Percentiles rank a stretch among this genome's conserved stretches.
These are phyloP conservation scores for Petrea volubilis DNA, from an alignment of 257 asterid species.

Conservation along the genomic window DNA sequence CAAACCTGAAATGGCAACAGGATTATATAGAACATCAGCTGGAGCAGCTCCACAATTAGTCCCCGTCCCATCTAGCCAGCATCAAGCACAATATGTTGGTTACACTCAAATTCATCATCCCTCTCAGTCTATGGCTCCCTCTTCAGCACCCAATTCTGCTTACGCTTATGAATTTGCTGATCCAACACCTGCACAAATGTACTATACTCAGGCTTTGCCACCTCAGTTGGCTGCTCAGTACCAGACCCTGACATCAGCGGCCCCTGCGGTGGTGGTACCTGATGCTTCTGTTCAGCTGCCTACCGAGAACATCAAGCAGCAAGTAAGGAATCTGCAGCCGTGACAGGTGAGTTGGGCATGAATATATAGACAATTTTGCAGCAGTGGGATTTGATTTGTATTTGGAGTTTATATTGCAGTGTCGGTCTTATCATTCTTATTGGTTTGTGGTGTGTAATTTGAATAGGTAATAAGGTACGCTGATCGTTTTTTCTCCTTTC, in stretches of 20 bases:
- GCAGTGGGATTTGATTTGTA: constrained; percentile 52
- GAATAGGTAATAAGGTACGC: constrained; percentile 52
- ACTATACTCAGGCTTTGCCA: constrained; percentile 65
- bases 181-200: constrained; percentile 66
- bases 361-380: constrained; percentile 82
- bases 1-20: constrained; percentile 65
- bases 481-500: constrained; percentile 19
- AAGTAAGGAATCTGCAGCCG: constrained; percentile 45
- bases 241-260: constrained; percentile 62
- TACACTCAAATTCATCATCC: constrained; percentile 78
- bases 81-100: constrained; percentile 64
- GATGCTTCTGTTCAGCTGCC: constrained; percentile 62
- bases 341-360: constrained; percentile 59
- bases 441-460: constrained; percentile 71
- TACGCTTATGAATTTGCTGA: constrained; percentile 70
- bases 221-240: constrained; percentile 76
- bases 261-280: constrained; percentile 36
- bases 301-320: constrained; percentile 59
- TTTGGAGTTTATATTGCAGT: constrained; percentile 37
- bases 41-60: constrained; percentile 58
- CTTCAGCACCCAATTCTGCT: constrained; percentile 51
- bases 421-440: constrained; percentile 40
- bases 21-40: constrained; percentile 58
- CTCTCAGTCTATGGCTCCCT: constrained; percentile 62
- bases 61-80: constrained; percentile 59